Base-by-base conservation (phyloP, 495 filamentous ascomycete genomes). In the Sordaria brevicollis region DNA sequence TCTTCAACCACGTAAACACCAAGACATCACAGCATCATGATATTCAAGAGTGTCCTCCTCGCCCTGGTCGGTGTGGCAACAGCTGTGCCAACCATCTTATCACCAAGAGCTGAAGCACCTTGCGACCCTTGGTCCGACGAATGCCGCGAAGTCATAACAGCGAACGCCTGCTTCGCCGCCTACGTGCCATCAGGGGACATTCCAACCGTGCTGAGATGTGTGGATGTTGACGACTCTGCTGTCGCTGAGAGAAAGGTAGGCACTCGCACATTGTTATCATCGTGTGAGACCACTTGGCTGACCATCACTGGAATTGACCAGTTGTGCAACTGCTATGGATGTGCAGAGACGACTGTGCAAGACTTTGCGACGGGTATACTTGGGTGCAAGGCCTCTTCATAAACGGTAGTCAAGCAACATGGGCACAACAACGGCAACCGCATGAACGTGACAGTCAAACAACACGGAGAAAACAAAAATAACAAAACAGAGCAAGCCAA, bases 121-220 rank as follows among this genome's bases (percentile, higher is more conserved):
- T 69, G 67, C 34, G 67, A 69, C 34, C n/a, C 43, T 1, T 62
- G 43, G 39, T 35, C 29, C 17, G 29, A 69, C 13, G 67, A 62
- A n/a, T 69, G 39, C 19, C 43, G 31, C 38, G 67, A 62, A 21
- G 39, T 69, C 15, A 62, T 69, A 7, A 62, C 41, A 2, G 39
- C 21, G 29, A 69, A 69, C 31, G 67, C 66, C 5, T 68, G 66
- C 36, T 62, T 69, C 39, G 67, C 67, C 17, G 43, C 67, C 25
- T 57, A 57, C 21, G 38, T 65, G 6, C 19, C 34, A 4, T 29
- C 9, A 17, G 36, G 13, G n/a, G 57, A 65, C 43, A 35, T 21
- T 11, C 19, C 37, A 7, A 36, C 29, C 6, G 33, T 49, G 10
- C 15, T 68, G 10, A 19, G 41, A 21, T 68, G 37, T 2, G 67